These are phyloP conservation scores for Vitis rotundifolia DNA, from an alignment of 164 flowering plant species.

Conservation along the genomic window DNA sequence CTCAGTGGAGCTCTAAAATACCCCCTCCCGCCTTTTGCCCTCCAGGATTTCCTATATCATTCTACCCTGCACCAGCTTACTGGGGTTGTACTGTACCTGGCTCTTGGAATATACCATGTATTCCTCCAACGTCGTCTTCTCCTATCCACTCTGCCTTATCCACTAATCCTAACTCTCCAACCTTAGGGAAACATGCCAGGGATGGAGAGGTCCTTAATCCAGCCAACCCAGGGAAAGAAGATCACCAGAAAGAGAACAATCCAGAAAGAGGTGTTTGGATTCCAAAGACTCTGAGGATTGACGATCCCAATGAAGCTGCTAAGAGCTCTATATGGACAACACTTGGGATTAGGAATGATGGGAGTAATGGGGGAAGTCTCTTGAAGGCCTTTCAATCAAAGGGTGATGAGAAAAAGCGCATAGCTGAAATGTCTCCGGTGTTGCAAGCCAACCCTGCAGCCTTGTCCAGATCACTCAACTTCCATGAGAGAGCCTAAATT, in stretches of 20 bases:
- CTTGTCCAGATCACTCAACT: conserved; percentile 44
- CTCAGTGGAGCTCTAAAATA: conserved; percentile 19
- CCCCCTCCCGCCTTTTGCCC: conserved; percentile 25
- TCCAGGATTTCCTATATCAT: conserved; percentile 34
- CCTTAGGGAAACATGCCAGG: conserved; percentile 50
- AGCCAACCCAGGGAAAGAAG: conserved; percentile 4
- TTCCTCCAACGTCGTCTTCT: conserved; percentile 12
- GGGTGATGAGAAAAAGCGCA: conserved; percentile 14
- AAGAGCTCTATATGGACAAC: conserved; percentile 60
- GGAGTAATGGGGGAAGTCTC: conserved; percentile 18
- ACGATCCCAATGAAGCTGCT: conserved; percentile 53
- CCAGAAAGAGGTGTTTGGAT: conserved; percentile 24
- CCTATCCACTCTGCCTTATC: not conserved
- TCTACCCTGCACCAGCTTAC: conserved; percentile 32
- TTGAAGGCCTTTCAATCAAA: conserved; percentile 32
- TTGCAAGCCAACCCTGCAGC: conserved; percentile 70
- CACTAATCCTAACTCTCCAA: conserved; percentile 23
- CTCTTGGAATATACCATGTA: conserved; percentile 26
- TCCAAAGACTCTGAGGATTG: conserved; percentile 49
- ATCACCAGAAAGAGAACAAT: conserved; percentile 9
- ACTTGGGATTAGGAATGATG: conserved; percentile 37
- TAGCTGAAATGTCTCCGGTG: conserved; percentile 16
- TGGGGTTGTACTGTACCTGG: conserved; percentile 35
- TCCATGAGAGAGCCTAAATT: conserved; percentile 41
- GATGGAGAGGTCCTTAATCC: conserved; percentile 25